phyloP scores from a whole-genome alignment of 75 land plant species.

The Selaginella tamariscina region DNA sequence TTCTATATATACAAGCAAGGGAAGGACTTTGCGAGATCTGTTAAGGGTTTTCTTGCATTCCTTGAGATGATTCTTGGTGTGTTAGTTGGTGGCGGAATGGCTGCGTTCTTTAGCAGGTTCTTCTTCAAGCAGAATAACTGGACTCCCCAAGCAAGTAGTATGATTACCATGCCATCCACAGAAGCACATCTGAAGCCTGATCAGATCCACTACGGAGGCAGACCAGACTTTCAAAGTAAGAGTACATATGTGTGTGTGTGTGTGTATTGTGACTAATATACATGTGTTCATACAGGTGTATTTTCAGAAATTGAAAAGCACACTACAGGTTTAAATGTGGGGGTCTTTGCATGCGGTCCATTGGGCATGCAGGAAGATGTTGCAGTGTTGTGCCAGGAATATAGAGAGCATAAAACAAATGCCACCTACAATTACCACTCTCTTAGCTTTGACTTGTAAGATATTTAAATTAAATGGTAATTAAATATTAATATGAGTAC shows the following conservation, averaged over 20 bases:
- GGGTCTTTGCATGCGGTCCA: conserved; percentile 6
- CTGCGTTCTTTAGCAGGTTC: background rate
- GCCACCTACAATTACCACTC: conserved; percentile 1
- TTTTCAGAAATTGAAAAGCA: background rate
- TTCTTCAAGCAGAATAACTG: background rate
- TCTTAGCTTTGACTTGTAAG: conserved; percentile 5
- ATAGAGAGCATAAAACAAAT: background rate
- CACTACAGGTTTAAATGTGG: background rate
- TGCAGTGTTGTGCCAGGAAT: background rate
- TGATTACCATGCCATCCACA: background rate
- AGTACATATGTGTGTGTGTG: background rate
- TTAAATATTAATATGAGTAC: no score
- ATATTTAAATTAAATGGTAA: no score
- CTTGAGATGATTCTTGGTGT: background rate
- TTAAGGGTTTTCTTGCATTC: background rate
- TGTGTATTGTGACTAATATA: background rate
- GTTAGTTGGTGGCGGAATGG: background rate
- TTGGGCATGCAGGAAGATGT: conserved; percentile 1
- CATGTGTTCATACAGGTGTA: background rate
- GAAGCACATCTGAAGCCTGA: background rate
- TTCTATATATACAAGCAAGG: background rate
- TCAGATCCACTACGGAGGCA: background rate
- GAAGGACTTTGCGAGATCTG: background rate
- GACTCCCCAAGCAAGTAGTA: background rate
- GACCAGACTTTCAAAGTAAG: background rate